Base-by-base conservation (phyloP, 345 rosid genomes). In the Iberis pinnata region DNA sequence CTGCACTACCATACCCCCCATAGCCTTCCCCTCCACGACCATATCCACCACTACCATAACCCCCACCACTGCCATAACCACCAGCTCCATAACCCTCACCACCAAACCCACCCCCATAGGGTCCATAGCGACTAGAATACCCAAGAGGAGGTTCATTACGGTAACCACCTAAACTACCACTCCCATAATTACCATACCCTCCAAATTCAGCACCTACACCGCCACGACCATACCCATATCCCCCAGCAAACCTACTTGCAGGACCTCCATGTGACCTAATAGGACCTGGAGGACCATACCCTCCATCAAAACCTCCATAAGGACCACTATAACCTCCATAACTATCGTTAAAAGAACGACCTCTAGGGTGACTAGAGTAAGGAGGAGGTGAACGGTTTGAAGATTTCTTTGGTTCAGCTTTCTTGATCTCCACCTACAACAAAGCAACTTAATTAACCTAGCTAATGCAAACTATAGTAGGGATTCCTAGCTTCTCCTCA, bases 361-460 rank as follows among this genome's bases (percentile, higher is more conserved):
- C 61, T 83, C 86, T 81, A 81, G 81, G 73, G 54, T 84, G 68
- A 75, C 86, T 79, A 83, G 89, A 81, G 47, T 75, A 82, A 69
- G 86, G 69, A 76, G 79, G 78, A 68, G 88, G 83, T 71, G 95
- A 86, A 65, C 89, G 95, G 59, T 73, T 39, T 39, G 84, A 66
- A 48, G 93, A 80, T 62, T 77, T 92, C 75, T 83, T 92, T n/a
- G 98, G 98, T 58, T 92, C 98, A 18, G 98, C 98, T 74, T 82
- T 92, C 82, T 92, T 92, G 61, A 92, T 80, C 76, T 92, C 98
- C 61, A 92, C 96, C 98, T 24, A 9, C 1, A 29, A 27, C 13
- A 54, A 27, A 38, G 43, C 7, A 29, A 38, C 27, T 4, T n/a
- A n/a, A n/a, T n/a, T n/a, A n/a, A n/a, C n/a, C n/a, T n/a, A n/a